Base-by-base conservation (phyloP, 2,329 filamentous ascomycete species). In the Colletotrichum brevisporum region DNA sequence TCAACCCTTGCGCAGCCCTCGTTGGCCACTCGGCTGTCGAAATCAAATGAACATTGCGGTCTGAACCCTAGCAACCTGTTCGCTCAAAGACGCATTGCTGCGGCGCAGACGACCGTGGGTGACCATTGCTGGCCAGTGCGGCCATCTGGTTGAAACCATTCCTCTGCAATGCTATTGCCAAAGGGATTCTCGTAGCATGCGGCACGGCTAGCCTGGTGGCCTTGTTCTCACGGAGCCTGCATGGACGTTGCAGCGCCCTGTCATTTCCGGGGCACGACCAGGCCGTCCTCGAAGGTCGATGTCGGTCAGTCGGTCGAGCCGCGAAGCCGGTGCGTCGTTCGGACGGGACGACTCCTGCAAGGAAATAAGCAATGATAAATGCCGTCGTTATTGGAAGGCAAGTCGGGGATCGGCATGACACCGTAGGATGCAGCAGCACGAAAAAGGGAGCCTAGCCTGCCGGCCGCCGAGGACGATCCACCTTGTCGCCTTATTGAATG, bases 101-200 rank as follows among this genome's bases (percentile, higher is more conserved):
- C 39, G 65, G 48, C 52, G 48, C 27, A 63, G 54, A 36, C n/a
- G 18, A 18, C 47, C 21, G 43, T 39, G 45, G 6, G 21, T 31
- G 47, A 36, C 60, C 47, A 64, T 26, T 21, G 45, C 45, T 54
- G 47, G 53, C 48, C 60, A 57, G 13, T 58, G 39, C 54, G 54
- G 39, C 31, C 48, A 54, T 65, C 50, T 65, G 27, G n/a, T 55
- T 57, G 57, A 52, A 57, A 62, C 43, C 43, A 26, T 26, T 45
- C 39, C n/a, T 57, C 53, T 57, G 53, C 18, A 64, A 48, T 52
- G 41, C 18, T 27, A 45, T 55, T 39, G 43, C 43, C 18, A n/a
- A 63, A 53, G 47, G 15, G 10, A 57, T 57, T 60, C 43, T 56
- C 36, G 54, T 18, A 60, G 61, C 41, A 45, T n/a, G 65, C 39